phyloP scores from a whole-genome alignment of 768 basidiomycete species.

The Russula vinacea region DNA sequence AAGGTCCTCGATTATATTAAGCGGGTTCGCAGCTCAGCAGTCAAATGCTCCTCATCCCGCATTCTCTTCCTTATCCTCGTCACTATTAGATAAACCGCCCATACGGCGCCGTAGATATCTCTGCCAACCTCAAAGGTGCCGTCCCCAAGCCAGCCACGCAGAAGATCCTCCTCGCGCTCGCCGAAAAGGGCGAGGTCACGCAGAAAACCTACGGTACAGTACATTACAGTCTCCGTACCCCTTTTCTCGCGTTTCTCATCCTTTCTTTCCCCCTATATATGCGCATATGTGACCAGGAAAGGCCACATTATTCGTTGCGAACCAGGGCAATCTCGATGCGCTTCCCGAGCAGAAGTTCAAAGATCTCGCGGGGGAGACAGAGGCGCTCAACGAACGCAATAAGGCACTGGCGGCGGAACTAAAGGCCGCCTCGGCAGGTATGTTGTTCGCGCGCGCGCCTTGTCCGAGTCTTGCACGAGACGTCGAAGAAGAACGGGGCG shows the following conservation, averaged over 20 bases:
- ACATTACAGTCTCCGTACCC: too few relatives aligned
- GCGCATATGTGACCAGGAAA: slow-evolving; percentile 52
- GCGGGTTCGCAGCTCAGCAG: slow-evolving; percentile 16
- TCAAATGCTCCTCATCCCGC: neutral
- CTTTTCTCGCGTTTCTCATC: neutral
- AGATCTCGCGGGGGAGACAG: slow-evolving; percentile 57
- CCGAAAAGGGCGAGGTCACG: slow-evolving; percentile 80
- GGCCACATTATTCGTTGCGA: slow-evolving; percentile 81
- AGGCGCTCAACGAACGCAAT: slow-evolving; percentile 56
- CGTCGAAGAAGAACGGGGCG: neutral
- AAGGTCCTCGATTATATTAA: slow-evolving; percentile 28
- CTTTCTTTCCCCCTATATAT: neutral
- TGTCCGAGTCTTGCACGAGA: neutral
- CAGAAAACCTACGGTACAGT: slow-evolving; percentile 78
- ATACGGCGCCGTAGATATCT: slow-evolving; percentile 87
- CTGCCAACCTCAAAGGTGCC: slow-evolving; percentile 86
- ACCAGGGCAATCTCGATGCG: slow-evolving; percentile 68
- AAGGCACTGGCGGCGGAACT: slow-evolving; percentile 50
- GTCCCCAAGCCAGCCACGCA: slow-evolving; percentile 81
- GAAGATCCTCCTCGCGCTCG: slow-evolving; percentile 75
- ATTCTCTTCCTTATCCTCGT: neutral
- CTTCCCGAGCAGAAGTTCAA: slow-evolving; percentile 61
- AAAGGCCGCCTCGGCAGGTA: slow-evolving; percentile 50
- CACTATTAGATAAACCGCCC: slow-evolving; percentile 80
- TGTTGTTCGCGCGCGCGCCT: slow-evolving; percentile 21